A percentile compares a stretch with the other conserved stretches of the same genome.
Conservation (phyloP, 768 basidiomycete species). For the Lactarius sp. region DNA sequence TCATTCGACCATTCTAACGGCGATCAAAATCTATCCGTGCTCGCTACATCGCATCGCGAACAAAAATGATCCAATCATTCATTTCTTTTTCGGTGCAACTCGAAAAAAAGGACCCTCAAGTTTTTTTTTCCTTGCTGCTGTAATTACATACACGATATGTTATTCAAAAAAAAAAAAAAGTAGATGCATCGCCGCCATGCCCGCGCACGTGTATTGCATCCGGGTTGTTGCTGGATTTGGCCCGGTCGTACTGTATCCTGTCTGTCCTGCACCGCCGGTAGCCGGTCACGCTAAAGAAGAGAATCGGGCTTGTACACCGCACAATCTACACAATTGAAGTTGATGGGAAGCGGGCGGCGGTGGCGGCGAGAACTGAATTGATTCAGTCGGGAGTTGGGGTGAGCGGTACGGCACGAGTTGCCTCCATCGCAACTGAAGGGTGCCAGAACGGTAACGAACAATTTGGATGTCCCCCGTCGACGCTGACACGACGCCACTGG, state of each 20-base stretch:
- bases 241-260: background rate
- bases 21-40: slow-evolving; percentile 16
- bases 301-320: background rate
- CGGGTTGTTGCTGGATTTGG: background rate
- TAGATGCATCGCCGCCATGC: background rate
- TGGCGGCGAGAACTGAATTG: background rate
- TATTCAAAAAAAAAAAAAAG: background rate
- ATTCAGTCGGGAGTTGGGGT: no score
- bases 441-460: background rate
- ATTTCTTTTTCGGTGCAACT: background rate
- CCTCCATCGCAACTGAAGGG: background rate
- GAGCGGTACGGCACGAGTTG: background rate
- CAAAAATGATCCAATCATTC: slow-evolving; percentile 18
- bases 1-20: slow-evolving; percentile 24
- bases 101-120: background rate
- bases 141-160: background rate
- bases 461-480: background rate
- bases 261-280: background rate
- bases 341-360: background rate
- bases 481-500: no score
- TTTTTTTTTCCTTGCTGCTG: background rate
- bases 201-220: background rate
- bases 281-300: background rate
- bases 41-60: background rate
- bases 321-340: background rate